Evolutionary conservation across 768 basidiomycete species (phyloP).

Genomic region (Lenzites betulinus): DNA sequence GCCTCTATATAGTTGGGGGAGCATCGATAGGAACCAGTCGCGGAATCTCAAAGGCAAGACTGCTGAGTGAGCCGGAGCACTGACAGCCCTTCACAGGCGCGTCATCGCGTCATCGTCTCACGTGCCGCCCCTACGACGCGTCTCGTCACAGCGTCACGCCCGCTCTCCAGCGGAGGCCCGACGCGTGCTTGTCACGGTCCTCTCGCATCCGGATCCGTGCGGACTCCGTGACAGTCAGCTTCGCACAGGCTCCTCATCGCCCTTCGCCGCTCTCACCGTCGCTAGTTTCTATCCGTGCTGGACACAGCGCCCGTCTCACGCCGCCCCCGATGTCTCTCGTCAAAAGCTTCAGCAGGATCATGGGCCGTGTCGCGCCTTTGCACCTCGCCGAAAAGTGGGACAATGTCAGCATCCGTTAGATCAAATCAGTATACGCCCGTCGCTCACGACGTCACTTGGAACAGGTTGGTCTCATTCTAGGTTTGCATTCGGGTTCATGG

Average conservation of each 20-base stretch:
- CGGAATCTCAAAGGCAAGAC: not conserved
- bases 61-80: constrained; percentile 15
- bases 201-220: not conserved
- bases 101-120: constrained; percentile 17
- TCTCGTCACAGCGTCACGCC: constrained; percentile 11
- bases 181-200: not conserved
- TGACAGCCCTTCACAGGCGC: not conserved
- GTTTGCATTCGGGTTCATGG: constrained; percentile 15
- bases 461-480: constrained; percentile 36
- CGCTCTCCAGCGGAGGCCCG: not conserved
- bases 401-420: constrained; percentile 62
- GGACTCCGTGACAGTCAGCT: too few species aligned
- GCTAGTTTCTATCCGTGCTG: not conserved
- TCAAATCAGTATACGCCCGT: not conserved
- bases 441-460: constrained; percentile 1
- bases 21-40: constrained; percentile 13
- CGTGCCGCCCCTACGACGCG: constrained; percentile 10
- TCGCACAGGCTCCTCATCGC: not conserved
- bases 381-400: constrained; percentile 91
- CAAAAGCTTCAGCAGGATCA: constrained; percentile 60
- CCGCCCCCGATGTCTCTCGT: constrained; percentile 35
- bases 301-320: not conserved
- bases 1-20: constrained; percentile 29
- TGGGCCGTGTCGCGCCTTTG: constrained; percentile 87
- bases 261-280: too few species aligned